phyloP scores from a whole-genome alignment of 306 rosid species.

The Pterocarpus santalinus region DNA sequence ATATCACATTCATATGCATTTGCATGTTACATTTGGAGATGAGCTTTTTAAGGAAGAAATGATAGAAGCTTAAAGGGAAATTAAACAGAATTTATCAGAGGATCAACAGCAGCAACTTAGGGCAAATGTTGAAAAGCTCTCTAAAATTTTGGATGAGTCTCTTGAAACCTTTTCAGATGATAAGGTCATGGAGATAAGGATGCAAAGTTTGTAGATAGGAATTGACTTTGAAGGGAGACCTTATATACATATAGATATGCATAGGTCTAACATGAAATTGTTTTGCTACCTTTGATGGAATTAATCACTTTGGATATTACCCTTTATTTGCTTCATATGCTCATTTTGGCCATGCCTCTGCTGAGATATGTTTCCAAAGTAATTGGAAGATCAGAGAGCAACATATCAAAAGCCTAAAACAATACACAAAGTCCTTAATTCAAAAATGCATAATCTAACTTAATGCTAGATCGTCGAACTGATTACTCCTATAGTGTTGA shows the following conservation, averaged over 20 bases:
- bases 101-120: constrained; percentile 99
- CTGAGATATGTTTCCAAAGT: constrained; percentile 42
- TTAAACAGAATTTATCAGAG: constrained; percentile 90
- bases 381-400: not conserved
- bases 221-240: constrained; percentile 62
- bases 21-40: constrained; percentile 96
- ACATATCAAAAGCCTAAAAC: too few relatives aligned
- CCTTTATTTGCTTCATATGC: constrained; percentile 34
- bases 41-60: constrained; percentile 90
- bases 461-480: too few relatives aligned
- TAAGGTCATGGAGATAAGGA: constrained; percentile 72
- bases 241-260: constrained; percentile 58
- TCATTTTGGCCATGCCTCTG: constrained; percentile 38
- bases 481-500: too few relatives aligned
- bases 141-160: constrained; percentile 82
- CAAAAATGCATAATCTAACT: too few relatives aligned
- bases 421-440: too few relatives aligned
- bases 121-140: constrained; percentile 88
- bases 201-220: constrained; percentile 82
- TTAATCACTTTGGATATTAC: constrained; percentile 51
- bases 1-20: constrained; percentile 95
- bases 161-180: constrained; percentile 68
- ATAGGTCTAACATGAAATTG: constrained; percentile 72
- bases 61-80: constrained; percentile 71
- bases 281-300: constrained; percentile 56